A percentile compares a stretch with the other conserved stretches of the same genome.
Evolutionary conservation across 2,329 filamentous ascomycete genomes (phyloP).

Genomic region (Alternaria brassicae): DNA sequence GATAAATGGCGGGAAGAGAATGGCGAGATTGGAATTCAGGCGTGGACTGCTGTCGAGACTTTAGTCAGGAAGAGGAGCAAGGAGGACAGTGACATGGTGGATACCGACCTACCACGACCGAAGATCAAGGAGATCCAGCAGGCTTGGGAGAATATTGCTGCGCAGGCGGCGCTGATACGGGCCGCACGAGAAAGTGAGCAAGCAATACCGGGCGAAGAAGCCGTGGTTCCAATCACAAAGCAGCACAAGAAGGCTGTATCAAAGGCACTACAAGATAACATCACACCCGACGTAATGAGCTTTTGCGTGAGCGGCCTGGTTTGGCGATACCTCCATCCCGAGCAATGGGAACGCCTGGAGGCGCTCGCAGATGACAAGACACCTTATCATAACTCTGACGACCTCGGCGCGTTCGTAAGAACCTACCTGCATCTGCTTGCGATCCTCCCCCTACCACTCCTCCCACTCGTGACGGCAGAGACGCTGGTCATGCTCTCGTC

Average conservation of each 20-base stretch:
- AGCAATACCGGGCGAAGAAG: neutral
- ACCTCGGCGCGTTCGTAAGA: slow-evolving; percentile 50
- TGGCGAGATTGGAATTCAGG: slow-evolving; percentile 39
- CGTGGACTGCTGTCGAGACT: slow-evolving; percentile 46
- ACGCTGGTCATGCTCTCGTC: slow-evolving; percentile 47
- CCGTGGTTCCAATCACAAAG: slow-evolving; percentile 35
- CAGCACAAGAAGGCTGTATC: slow-evolving; percentile 42
- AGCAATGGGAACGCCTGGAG: slow-evolving; percentile 43
- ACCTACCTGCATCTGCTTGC: slow-evolving; percentile 55
- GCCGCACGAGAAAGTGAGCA: slow-evolving; percentile 27
- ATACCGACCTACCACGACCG: slow-evolving; percentile 38
- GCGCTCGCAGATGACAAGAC: slow-evolving; percentile 51
- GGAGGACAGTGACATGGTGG: slow-evolving; percentile 47
- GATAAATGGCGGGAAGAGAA: slow-evolving; percentile 44
- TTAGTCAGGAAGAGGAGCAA: slow-evolving; percentile 41
- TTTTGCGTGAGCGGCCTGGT: slow-evolving; percentile 54
- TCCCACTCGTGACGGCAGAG: slow-evolving; percentile 43
- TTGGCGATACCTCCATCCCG: slow-evolving; percentile 38
- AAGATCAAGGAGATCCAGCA: slow-evolving; percentile 34
- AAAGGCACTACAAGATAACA: slow-evolving; percentile 38
- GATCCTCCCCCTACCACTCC: slow-evolving; percentile 48
- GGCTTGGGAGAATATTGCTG: slow-evolving; percentile 36
- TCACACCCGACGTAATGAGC: slow-evolving; percentile 50
- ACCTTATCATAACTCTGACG: slow-evolving; percentile 52
- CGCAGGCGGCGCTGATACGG: slow-evolving; percentile 39